Evolutionary conservation across 345 rosid species (phyloP).

Genomic region (Iberis pinnata): DNA sequence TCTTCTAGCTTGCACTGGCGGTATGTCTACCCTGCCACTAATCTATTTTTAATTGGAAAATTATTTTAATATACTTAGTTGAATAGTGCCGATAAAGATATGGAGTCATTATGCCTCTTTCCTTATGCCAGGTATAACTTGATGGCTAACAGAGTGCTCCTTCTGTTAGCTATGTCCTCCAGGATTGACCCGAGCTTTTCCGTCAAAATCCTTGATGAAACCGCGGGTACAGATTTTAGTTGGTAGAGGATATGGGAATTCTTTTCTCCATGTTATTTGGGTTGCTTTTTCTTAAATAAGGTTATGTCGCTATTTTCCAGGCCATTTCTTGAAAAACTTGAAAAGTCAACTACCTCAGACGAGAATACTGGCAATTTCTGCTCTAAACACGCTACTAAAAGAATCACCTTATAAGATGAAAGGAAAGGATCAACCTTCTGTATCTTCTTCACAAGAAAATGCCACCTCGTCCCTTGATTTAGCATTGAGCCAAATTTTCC

Average conservation of each 20-base stretch:
- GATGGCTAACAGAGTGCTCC: conserved; percentile 96
- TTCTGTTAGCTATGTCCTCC: conserved; percentile 85
- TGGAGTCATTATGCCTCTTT: conserved; percentile 7
- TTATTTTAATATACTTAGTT: conserved; percentile 7
- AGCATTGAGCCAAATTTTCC: conserved; percentile 69
- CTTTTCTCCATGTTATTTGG: conserved; percentile 8
- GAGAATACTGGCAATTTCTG: conserved; percentile 95
- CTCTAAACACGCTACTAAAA: conserved; percentile 79
- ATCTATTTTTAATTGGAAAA: not conserved
- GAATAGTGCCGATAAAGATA: not conserved
- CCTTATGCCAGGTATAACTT: conserved; percentile 69
- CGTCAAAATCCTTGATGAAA: conserved; percentile 66
- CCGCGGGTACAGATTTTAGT: conserved; percentile 59
- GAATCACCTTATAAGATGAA: conserved; percentile 84
- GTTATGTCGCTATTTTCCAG: conserved; percentile 37
- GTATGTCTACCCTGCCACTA: conserved; percentile 36
- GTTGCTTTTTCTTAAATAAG: conserved; percentile 12
- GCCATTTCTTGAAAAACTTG: conserved; percentile 87
- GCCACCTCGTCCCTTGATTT: conserved; percentile 66
- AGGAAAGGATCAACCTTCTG: conserved; percentile 36
- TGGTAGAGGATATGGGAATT: conserved; percentile 11
- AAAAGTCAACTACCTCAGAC: conserved; percentile 99
- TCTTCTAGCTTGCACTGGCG: conserved; percentile 91
- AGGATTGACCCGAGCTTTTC: conserved; percentile 62
- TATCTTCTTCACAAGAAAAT: conserved; percentile 35